Percentiles rank a stretch among this genome's conserved stretches.
These are phyloP conservation scores for Bruguiera parviflora DNA, from an alignment of 345 rosid species.

Conservation along the genomic window DNA sequence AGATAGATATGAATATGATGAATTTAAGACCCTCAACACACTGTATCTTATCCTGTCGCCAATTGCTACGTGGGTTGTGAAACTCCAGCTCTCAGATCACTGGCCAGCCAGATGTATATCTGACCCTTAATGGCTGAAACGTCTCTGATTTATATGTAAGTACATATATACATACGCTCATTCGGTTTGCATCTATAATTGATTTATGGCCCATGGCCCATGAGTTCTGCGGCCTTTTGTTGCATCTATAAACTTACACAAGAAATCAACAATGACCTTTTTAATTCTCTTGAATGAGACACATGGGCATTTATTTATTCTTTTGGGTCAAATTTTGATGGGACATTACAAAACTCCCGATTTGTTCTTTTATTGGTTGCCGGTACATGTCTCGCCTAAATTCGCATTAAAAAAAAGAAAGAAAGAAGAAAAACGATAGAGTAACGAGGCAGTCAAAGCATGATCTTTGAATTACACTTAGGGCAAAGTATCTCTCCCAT, in stretches of 20 bases:
- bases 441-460: slow-evolving; percentile 37
- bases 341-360: not conserved
- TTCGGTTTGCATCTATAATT: not conserved
- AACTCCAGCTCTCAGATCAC: slow-evolving; percentile 1
- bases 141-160: too few relatives aligned
- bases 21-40: slow-evolving; percentile 5
- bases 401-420: not conserved
- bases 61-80: slow-evolving; percentile 10
- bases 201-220: not conserved
- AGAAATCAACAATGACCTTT: not conserved
- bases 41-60: slow-evolving; percentile 11
- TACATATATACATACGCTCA: too few relatives aligned
- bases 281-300: too few relatives aligned
- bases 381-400: not conserved
- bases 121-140: not conserved
- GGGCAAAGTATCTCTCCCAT: slow-evolving; percentile 31
- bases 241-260: not conserved
- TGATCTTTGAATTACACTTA: slow-evolving; percentile 38
- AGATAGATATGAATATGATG: not conserved
- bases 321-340: not conserved
- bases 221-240: not conserved
- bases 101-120: not conserved
- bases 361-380: not conserved
- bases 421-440: not conserved
- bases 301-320: not conserved